Percentiles rank a stretch among this genome's conserved stretches.
These are phyloP conservation scores for Solanum chiquidenum DNA, from an alignment of 257 asterid genomes.

Conservation along the genomic window DNA sequence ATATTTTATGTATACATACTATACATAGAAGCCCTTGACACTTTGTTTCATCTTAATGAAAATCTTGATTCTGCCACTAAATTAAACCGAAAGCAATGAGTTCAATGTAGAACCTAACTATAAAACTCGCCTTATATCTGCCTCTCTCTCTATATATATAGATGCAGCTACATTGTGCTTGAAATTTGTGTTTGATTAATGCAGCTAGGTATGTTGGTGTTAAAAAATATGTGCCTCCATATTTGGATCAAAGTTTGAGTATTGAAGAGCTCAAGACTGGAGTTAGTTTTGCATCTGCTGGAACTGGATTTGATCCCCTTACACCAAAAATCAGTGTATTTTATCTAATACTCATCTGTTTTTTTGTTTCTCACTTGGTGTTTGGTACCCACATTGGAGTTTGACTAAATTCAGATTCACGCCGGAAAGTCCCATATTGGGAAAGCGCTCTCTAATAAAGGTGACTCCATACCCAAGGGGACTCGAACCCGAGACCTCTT, in stretches of 20 bases:
- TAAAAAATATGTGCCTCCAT: slow-evolving; percentile 60
- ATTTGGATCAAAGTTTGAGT: slow-evolving; percentile 46
- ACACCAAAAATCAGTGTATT: slow-evolving; percentile 48
- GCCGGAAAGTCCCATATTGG: fast-evolving
- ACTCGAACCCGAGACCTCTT: too few relatives aligned
- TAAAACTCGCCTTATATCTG: not conserved
- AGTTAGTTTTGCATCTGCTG: slow-evolving; percentile 87
- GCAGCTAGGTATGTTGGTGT: slow-evolving; percentile 60
- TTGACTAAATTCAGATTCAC: too few relatives aligned
- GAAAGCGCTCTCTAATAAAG: too few relatives aligned
- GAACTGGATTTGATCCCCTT: slow-evolving; percentile 79
- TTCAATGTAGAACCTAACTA: not conserved
- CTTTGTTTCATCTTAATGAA: not conserved
- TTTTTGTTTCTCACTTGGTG: fast-evolving
- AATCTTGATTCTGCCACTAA: not conserved
- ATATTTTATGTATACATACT: too few relatives aligned
- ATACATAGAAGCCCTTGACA: too few relatives aligned
- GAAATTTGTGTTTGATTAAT: not conserved
- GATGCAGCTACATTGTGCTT: not conserved
- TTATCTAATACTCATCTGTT: not conserved
- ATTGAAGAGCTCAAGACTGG: slow-evolving; percentile 48
- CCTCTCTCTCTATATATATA: too few relatives aligned
- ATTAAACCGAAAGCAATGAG: not conserved
- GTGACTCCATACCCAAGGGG: too few relatives aligned
- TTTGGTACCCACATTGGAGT: too few relatives aligned